Percentiles rank a stretch among this genome's conserved stretches.
Conservation (phyloP, 2,329 filamentous ascomycete species). For the Pseudogymnoascus sp. region DNA sequence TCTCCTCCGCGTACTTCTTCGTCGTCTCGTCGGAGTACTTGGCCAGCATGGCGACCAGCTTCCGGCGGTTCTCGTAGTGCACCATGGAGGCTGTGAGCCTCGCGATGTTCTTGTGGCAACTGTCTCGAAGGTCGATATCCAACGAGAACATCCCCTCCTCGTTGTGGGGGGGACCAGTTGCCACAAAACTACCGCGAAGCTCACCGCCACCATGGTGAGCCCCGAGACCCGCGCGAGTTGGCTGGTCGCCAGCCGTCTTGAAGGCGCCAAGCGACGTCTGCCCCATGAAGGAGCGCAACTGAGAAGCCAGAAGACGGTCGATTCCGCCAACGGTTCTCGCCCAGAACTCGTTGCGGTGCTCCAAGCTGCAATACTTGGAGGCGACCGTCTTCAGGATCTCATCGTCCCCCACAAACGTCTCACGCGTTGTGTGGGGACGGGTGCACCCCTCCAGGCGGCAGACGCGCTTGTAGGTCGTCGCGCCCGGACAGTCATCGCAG, state of each 20-base stretch:
- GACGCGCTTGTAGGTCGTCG: conserved; percentile 27
- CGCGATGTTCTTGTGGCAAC: neutral
- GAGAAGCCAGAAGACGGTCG: neutral
- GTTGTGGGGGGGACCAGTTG: neutral
- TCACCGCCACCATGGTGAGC: neutral
- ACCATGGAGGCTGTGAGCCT: neutral
- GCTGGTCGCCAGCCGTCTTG: neutral
- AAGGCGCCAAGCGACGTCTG: neutral
- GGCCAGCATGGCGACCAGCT: neutral
- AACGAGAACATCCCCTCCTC: neutral
- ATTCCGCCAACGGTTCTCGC: neutral
- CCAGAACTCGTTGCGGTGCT: conserved; percentile 22
- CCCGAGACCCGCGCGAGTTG: neutral
- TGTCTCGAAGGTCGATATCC: neutral
- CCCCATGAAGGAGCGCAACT: neutral
- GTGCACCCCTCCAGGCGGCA: conserved; percentile 20
- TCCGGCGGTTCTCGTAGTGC: neutral
- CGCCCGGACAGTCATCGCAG: conserved; percentile 23
- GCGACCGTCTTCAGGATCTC: conserved; percentile 13
- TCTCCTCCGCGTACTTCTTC: neutral
- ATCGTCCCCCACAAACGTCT: conserved; percentile 17
- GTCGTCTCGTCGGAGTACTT: neutral
- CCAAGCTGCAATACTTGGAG: conserved; percentile 29
- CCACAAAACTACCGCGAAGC: neutral
- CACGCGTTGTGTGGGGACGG: neutral